phyloP scores from a whole-genome alignment of 177 flowering plant species.

The Telopea speciosissima region DNA sequence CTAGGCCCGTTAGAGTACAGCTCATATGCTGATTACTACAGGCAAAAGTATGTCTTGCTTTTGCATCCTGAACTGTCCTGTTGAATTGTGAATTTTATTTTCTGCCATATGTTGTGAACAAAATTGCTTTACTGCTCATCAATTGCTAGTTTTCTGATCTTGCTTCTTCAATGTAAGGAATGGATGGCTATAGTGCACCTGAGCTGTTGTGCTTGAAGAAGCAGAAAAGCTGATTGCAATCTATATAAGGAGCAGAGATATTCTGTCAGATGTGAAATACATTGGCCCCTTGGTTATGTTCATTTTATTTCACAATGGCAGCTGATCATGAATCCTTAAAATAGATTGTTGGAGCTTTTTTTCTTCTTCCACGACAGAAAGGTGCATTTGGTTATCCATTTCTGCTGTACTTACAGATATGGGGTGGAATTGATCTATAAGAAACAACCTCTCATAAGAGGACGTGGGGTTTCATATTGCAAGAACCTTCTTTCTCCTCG shows the following conservation, averaged over 20 bases:
- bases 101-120: neutral
- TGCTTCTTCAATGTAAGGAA: constrained; percentile 27
- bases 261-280: constrained; percentile 21
- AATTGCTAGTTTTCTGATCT: constrained; percentile 13
- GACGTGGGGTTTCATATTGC: constrained; percentile 98
- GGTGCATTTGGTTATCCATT: constrained; percentile 51
- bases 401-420: constrained; percentile 50
- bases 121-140: neutral
- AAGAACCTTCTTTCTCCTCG: constrained; percentile 98
- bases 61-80: constrained; percentile 4
- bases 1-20: constrained; percentile 97
- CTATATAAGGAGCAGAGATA: constrained; percentile 23
- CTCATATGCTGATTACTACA: constrained; percentile 93
- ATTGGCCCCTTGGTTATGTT: neutral
- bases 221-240: constrained; percentile 22
- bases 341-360: constrained; percentile 31
- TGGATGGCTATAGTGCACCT: constrained; percentile 38
- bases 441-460: constrained; percentile 82
- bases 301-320: constrained; percentile 14
- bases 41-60: constrained; percentile 65
- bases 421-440: constrained; percentile 78
- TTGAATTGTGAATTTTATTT: neutral
- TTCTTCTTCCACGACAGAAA: constrained; percentile 39
- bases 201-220: constrained; percentile 45
- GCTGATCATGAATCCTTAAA: constrained; percentile 24